Conservation (phyloP, 306 rosid species). For the Prunus dulcis region DNA sequence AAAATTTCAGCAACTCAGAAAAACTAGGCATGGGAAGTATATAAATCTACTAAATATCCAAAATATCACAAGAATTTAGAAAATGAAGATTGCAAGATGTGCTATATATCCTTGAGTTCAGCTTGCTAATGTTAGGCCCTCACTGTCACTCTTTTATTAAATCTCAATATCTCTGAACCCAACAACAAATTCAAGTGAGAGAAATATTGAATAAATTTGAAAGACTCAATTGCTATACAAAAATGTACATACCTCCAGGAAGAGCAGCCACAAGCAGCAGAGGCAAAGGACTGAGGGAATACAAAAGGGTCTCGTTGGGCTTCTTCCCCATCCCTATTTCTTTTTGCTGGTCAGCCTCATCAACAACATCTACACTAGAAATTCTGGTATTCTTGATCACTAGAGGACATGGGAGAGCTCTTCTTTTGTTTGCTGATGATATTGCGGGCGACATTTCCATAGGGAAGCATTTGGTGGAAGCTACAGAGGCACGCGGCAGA, state of each 20-base stretch:
- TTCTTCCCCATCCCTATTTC: constrained; percentile 23
- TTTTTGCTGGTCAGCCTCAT: not conserved
- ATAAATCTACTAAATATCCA: not conserved
- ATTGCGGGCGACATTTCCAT: constrained; percentile 7
- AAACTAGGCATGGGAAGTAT: not conserved
- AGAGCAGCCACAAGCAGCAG: constrained; percentile 59
- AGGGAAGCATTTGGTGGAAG: constrained; percentile 29
- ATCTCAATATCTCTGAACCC: too few species aligned
- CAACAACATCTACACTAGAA: not conserved
- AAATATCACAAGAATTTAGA: not conserved
- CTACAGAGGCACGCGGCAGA: constrained; percentile 16
- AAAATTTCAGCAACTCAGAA: not conserved
- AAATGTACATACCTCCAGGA: constrained; percentile 62
- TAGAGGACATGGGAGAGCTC: constrained; percentile 7
- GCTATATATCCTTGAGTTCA: not conserved
- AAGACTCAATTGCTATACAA: too few species aligned
- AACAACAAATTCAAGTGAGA: too few species aligned
- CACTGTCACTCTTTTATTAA: too few species aligned
- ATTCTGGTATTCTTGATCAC: constrained; percentile 14
- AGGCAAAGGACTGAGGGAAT: constrained; percentile 69
- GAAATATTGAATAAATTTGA: too few species aligned
- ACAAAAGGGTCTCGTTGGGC: constrained; percentile 38
- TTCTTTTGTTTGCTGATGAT: not conserved
- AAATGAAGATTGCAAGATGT: not conserved
- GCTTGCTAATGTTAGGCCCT: too few species aligned